phyloP scores from a whole-genome alignment of 768 basidiomycete genomes.

The Leccinum longicurvipes region DNA sequence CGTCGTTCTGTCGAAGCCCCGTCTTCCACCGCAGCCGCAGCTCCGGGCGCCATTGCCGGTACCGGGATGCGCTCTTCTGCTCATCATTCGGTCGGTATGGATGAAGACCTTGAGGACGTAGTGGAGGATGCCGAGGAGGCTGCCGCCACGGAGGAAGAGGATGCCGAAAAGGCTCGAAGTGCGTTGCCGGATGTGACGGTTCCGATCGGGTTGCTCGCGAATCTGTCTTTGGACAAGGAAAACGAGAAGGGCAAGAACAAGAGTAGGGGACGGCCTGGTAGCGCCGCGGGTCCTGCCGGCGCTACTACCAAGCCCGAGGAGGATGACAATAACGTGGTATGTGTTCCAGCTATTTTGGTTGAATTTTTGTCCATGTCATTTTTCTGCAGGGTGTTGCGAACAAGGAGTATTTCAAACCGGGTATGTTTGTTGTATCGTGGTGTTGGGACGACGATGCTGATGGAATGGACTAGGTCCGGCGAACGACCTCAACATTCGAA shows the following conservation, averaged over 20 bases:
- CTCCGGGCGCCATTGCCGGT: not conserved
- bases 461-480: slow-evolving; percentile 52
- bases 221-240: slow-evolving; percentile 60
- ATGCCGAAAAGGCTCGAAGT: slow-evolving; percentile 44
- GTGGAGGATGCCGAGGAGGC: slow-evolving; percentile 28
- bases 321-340: slow-evolving; percentile 64
- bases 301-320: slow-evolving; percentile 34
- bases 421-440: slow-evolving; percentile 29
- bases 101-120: slow-evolving; percentile 41
- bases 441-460: not conserved
- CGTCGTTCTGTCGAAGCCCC: slow-evolving; percentile 2
- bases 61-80: not conserved
- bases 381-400: slow-evolving; percentile 69
- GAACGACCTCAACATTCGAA: slow-evolving; percentile 65
- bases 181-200: slow-evolving; percentile 67
- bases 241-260: slow-evolving; percentile 40
- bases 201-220: slow-evolving; percentile 73
- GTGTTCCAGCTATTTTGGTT: slow-evolving; percentile 6
- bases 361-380: slow-evolving; percentile 8
- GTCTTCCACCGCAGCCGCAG: not conserved
- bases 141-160: slow-evolving; percentile 34
- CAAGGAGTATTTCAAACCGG: slow-evolving; percentile 76
- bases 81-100: not conserved
- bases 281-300: slow-evolving; percentile 7
- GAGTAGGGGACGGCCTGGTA: slow-evolving; percentile 33